Base-by-base conservation (phyloP, 2,329 filamentous ascomycete genomes). In the Neopestalotiopsis rosae region DNA sequence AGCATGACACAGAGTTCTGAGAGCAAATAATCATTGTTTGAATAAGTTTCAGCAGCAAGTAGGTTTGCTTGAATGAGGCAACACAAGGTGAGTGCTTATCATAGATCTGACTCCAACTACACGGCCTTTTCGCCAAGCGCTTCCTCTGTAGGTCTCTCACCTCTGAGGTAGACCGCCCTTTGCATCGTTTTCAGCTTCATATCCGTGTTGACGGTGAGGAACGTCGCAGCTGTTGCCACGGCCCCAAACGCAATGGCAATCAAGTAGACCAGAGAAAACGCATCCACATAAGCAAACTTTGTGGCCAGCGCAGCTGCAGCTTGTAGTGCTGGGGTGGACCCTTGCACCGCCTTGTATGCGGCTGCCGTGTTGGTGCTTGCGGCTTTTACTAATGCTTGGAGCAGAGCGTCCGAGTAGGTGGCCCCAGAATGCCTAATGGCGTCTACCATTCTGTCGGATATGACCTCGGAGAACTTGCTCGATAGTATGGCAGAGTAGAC, bases 401-500 rank as follows among this genome's bases (percentile, higher is more conserved):
- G 69, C 1, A 70, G 57, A 20, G 57, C 59, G 4, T 72, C 59
- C 6, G 74, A 73, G 65, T 68, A 76, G 4, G 69, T n/a, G 2
- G 75, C 71, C 30, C 69, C 72, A 12, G 74, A 71, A 17, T 59
- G 61, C 24, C 68, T 40, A 14, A 76, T 72, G 6, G 76, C 74
- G 7, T 69, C 70, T 2, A 66, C 71, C 72, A 76, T 71, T 56
- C 72, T 62, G 14, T 56, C 66, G 2, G 75, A 73, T 2, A 75
- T 75, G 38, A 68, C 71, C 69, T 74, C 61, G 13, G 64, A 69
- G 72, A 79, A 79, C 38, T 75, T 72, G 61, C 74, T 77, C 12
- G 76, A 74, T 63, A 77, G 74, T 58, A 82, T 79, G 38, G 77
- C 75, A 0, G 78, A 79, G 74, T 81, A 82, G 67, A 82, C 80